phyloP scores from a whole-genome alignment of 768 basidiomycete species.

The Leccinum sublutescens region DNA sequence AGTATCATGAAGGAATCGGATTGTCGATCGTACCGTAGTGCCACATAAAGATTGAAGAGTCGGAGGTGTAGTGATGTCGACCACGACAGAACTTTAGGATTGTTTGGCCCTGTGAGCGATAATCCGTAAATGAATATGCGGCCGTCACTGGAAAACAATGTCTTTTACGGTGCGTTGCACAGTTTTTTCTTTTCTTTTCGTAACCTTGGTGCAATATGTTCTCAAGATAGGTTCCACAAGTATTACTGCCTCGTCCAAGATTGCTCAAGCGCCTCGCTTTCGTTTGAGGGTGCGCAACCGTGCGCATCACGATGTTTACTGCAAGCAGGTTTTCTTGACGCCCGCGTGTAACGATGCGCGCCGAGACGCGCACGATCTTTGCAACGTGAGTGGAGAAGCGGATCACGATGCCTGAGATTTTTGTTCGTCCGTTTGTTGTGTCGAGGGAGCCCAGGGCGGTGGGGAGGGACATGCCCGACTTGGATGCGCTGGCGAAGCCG shows the following conservation, averaged over 20 bases:
- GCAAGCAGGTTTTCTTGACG: too few relatives aligned
- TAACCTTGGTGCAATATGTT: too few relatives aligned
- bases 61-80: not conserved
- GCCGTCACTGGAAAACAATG: not conserved
- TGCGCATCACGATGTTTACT: too few relatives aligned
- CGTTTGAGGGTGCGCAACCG: too few relatives aligned
- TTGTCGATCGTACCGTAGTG: not conserved
- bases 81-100: not conserved
- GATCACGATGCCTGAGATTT: constrained; percentile 81
- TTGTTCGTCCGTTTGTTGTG: constrained; percentile 76
- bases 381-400: constrained; percentile 68
- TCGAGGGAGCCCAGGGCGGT: constrained; percentile 48
- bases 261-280: too few relatives aligned
- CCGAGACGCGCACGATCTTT: constrained; percentile 32
- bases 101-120: not conserved
- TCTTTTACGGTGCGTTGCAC: too few relatives aligned
- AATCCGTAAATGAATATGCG: not conserved
- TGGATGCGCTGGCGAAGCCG: constrained; percentile 69
- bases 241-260: too few relatives aligned
- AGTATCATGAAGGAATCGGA: not conserved
- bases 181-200: too few relatives aligned
- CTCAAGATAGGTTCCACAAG: too few relatives aligned
- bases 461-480: constrained; percentile 48
- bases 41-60: not conserved
- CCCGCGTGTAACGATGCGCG: too few relatives aligned